phyloP scores from a whole-genome alignment of 2,329 filamentous ascomycete genomes.

The Diaporthe citri region DNA sequence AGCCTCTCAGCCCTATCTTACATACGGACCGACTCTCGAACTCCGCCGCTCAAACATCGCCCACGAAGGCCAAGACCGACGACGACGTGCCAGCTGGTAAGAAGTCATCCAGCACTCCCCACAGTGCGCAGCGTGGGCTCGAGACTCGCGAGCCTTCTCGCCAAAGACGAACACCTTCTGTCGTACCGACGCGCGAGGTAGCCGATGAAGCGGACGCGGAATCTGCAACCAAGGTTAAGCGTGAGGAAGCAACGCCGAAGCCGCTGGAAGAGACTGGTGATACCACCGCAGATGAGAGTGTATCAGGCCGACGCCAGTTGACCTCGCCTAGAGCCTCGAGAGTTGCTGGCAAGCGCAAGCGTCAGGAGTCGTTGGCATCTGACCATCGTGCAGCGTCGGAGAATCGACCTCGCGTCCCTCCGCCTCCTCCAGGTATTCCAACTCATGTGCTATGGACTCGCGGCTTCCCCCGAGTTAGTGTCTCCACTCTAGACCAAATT shows the following conservation, averaged over 20 bases:
- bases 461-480: conserved; percentile 79
- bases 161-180: conserved; percentile 37
- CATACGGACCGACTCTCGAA: conserved; percentile 52
- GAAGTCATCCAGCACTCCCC: conserved; percentile 45
- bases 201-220: conserved; percentile 58
- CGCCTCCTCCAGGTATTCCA: conserved; percentile 53
- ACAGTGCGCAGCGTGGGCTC: conserved; percentile 50
- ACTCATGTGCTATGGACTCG: conserved; percentile 81
- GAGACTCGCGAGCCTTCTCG: conserved; percentile 45
- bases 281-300: conserved; percentile 67
- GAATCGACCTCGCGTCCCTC: conserved; percentile 26
- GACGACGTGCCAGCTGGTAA: conserved; percentile 44
- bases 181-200: conserved; percentile 36
- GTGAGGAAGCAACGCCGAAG: conserved; percentile 69
- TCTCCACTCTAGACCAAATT: conserved; percentile 81
- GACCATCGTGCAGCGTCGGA: conserved; percentile 37
- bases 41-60: conserved; percentile 48
- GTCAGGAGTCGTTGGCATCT: conserved; percentile 61
- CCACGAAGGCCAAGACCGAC: conserved; percentile 52
- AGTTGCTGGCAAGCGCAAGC: conserved; percentile 65
- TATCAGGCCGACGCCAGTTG: conserved; percentile 54
- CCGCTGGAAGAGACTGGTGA: conserved; percentile 68
- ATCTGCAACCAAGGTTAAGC: conserved; percentile 62
- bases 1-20: conserved; percentile 69
- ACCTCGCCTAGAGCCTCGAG: conserved; percentile 54